Evolutionary conservation across 805 yeast species (phyloP), one percentile per base, ranked within the genome.

Genomic region (Starmerella sirachaensis): DNA sequence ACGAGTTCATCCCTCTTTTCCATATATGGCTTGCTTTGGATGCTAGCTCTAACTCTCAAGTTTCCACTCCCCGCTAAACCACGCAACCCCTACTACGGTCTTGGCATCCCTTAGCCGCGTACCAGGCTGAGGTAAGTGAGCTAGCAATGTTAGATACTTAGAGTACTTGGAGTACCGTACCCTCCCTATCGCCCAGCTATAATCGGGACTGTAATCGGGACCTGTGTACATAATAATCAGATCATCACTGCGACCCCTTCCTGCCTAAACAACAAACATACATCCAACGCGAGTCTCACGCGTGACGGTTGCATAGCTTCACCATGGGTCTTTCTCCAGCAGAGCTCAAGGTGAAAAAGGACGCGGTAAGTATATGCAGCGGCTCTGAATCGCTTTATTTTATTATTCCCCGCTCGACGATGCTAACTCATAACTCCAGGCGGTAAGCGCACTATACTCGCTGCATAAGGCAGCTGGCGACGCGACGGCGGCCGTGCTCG

Each of bases 381-480:
- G 6, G 18, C 24, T 8, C 11, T 21, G 24, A 21, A 7, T 21
- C 11, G 17, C 11, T 19, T 11, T 26, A n/a, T 12, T 17, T 26
- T 19, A 20, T 29, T 14, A 31, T 17, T 28, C 5, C 18, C 21
- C 28, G 8, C 6, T 12, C 12, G 26, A 31, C 29, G 35, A 23
- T 23, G 31, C 43, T 43, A 42, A 43, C 47, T 30, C 21, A n/a
- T 11, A 3, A 17, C n/a, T 18, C 9, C 37, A 74, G 76, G 70
- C 79, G 25, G 85, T 85, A 41, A 71, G 91, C 28, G 74, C 94
- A 1, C 69, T 85, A 43, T 79, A 77, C 52, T 86, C 80, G 55
- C 70, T 85, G 38, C 75, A 91, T 30, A 82, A 76, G 54, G 84
- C 93, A n/a, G 88, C 94, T 25, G 74, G 71, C 46, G 86, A 79